Percentiles rank a stretch among this genome's conserved stretches.
Evolutionary conservation across 192 early-diverging fungal species (phyloP).

Genomic region (Backusella tarrabulga): DNA sequence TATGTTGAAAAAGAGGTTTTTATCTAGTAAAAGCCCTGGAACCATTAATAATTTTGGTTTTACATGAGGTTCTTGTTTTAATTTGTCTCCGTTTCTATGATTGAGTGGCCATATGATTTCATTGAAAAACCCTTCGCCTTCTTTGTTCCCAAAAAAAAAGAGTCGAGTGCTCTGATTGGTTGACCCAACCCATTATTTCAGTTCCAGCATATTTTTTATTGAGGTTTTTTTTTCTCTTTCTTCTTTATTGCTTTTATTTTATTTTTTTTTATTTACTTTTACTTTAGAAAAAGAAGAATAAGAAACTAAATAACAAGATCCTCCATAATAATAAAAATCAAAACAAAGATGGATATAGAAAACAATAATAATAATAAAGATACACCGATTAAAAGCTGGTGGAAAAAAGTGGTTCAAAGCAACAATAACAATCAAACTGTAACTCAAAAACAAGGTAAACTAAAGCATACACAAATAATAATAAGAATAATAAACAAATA

Average conservation of each 20-base stretch:
- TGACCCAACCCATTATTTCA: background rate
- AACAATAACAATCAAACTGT: background rate
- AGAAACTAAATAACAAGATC: background rate
- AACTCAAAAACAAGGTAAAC: slow-evolving; percentile 7
- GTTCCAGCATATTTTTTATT: background rate
- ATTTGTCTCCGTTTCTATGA: too few species aligned
- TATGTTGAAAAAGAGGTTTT: too few species aligned
- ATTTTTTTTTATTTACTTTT: background rate
- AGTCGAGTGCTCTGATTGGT: background rate
- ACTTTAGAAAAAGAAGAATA: background rate
- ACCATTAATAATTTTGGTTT: too few species aligned
- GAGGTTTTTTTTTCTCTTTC: background rate
- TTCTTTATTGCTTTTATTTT: background rate
- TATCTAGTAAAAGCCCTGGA: too few species aligned
- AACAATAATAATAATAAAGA: background rate
- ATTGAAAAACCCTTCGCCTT: background rate
- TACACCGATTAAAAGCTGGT: slow-evolving; percentile 9
- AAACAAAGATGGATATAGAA: background rate
- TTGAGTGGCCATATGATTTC: too few species aligned
- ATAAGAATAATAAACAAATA: background rate
- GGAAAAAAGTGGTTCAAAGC: slow-evolving; percentile 9
- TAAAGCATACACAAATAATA: background rate
- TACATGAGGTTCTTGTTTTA: too few species aligned
- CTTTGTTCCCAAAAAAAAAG: background rate
- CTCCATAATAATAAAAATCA: background rate